phyloP scores from a whole-genome alignment of 148 eudicot species.

The Rhododendron vialii region DNA sequence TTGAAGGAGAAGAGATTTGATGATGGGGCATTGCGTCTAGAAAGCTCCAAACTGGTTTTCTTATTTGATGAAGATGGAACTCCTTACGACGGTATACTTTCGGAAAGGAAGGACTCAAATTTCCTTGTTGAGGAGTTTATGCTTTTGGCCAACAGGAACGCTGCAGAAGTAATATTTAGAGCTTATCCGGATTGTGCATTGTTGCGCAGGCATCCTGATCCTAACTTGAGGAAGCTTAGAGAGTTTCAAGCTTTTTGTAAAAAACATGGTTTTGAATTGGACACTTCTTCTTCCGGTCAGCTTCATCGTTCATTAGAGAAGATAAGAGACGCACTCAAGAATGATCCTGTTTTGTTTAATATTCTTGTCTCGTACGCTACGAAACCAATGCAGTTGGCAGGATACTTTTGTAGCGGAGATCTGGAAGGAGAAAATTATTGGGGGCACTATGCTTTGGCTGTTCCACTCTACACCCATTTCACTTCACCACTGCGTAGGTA shows the following conservation, averaged over 20 bases:
- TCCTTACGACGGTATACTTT: conserved; percentile 60
- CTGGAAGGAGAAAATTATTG: conserved; percentile 42
- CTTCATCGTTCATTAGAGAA: conserved; percentile 57
- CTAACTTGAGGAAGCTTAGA: conserved; percentile 65
- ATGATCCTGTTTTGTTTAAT: conserved; percentile 65
- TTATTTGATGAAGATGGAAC: conserved; percentile 65
- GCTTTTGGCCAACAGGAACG: conserved; percentile 89
- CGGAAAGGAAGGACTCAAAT: conserved; percentile 58
- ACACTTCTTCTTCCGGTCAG: conserved; percentile 61
- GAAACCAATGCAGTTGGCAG: conserved; percentile 84
- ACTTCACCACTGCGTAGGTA: conserved; percentile 92
- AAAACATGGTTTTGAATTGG: conserved; percentile 74
- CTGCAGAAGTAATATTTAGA: conserved; percentile 73
- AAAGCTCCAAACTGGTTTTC: conserved; percentile 61
- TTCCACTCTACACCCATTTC: conserved; percentile 87
- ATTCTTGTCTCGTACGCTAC: conserved; percentile 74
- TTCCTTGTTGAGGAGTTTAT: conserved; percentile 86
- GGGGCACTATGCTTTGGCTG: conserved; percentile 88
- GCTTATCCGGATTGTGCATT: conserved; percentile 73
- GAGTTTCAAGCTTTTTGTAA: conserved; percentile 71
- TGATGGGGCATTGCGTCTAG: conserved; percentile 73
- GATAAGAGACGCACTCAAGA: conserved; percentile 54
- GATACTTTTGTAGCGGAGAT: conserved; percentile 81
- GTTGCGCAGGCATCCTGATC: conserved; percentile 88
- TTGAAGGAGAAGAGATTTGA: conserved; percentile 64